Base-by-base conservation (phyloP, 768 basidiomycete genomes). In the Mycena chlorophos region DNA sequence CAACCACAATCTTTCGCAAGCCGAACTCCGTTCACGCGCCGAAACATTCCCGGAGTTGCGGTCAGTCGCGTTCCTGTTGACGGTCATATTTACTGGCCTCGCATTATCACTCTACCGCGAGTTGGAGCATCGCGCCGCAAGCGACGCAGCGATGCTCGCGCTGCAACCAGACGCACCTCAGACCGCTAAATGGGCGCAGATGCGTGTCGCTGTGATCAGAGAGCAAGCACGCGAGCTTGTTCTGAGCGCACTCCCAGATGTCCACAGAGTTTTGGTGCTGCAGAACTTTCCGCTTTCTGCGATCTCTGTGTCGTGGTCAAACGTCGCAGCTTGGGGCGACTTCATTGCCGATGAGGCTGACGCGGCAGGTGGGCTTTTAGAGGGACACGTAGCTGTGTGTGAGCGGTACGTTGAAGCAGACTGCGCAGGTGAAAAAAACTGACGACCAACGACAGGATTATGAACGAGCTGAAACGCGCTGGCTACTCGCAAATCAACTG, bases 271-370 rank as follows among this genome's bases (percentile, higher is more conserved):
- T 4, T 26, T 57, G 5, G 19, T 25, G 16, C 25, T 61, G 14
- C 22, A 49, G 5, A 49, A 52, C 0, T 38, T 20, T 1, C 52
- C 38, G 3, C 43, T 52, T 5, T 40, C 52, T 25, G 20, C 27
- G 13, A 16, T 39, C 23, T 31, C 48, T 3, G 0, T 48, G 3
- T 23, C 29, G 4, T 57, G 34, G 34, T 14, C 10, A n/a, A 22
- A 25, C 8, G 10, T 61, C 43, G 22, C 8, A 0, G 55, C 34
- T 22, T 61, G 60, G 60, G 38, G 25, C 13, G 16, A 54, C 1
- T 61, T 61, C 38, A 46, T 34, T 28, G 17, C 51, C 43, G 28
- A 49, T 13, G 60, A 57, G 43, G 55, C 55, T 2, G 54, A 46
- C 3, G 16, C 37, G 38, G 10, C 40, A 23, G 55, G 43, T 22